Evolutionary conservation across 176 grass and related monocot genomes (phyloP).

Genomic region (Tillandsia leiboldiana): DNA sequence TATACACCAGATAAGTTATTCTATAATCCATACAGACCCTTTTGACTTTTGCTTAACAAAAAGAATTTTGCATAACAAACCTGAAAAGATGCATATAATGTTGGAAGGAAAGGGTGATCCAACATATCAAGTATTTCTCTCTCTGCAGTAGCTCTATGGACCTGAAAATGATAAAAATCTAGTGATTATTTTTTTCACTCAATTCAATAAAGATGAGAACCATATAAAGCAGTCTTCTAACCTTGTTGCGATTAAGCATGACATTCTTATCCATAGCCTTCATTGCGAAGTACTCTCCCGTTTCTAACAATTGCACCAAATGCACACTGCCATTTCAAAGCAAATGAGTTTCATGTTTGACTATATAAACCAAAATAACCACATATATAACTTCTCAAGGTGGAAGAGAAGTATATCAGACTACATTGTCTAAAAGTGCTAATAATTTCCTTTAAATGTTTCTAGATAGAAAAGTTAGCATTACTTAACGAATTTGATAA

Average conservation of each 20-base stretch:
- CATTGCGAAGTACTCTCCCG: slow-evolving; percentile 82
- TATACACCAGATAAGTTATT: no score
- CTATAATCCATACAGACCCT: no score
- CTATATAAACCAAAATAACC: background rate
- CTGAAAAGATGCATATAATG: slow-evolving; percentile 95
- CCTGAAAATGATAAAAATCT: background rate
- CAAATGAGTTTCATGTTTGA: background rate
- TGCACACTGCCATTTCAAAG: slow-evolving; percentile 56
- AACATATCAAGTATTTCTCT: slow-evolving; percentile 82
- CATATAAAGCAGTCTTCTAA: slow-evolving; percentile 20
- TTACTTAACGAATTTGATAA: background rate
- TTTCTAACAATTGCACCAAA: slow-evolving; percentile 75
- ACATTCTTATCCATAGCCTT: slow-evolving; percentile 86
- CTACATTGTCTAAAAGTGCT: background rate
- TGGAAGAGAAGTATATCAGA: background rate
- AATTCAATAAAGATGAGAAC: background rate
- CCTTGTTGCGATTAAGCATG: slow-evolving; percentile 97
- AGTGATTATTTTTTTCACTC: background rate
- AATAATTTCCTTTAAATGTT: background rate
- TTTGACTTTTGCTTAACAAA: background rate
- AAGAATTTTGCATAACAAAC: slow-evolving; percentile 30
- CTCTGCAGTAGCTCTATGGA: no score
- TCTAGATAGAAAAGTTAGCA: background rate
- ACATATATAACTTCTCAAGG: background rate
- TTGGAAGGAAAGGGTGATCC: slow-evolving; percentile 93